These are phyloP conservation scores for Penicillium sp. DNA, from an alignment of 2,329 filamentous ascomycete species.

Conservation along the genomic window DNA sequence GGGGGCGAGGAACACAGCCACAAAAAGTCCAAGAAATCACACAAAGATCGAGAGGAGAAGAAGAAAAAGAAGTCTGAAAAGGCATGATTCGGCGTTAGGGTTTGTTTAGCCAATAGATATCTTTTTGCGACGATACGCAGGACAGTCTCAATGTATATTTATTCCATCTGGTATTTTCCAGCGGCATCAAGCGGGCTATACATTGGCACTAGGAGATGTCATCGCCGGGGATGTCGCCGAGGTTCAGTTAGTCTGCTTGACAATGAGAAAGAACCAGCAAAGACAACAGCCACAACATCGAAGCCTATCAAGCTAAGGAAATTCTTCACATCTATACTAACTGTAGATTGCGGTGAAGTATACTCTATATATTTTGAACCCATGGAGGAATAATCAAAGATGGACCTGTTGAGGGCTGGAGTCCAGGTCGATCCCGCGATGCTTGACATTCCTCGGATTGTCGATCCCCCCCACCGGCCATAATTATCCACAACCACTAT, in stretches of 20 bases:
- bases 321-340: slow-evolving; percentile 44
- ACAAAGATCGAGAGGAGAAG: slow-evolving; percentile 39
- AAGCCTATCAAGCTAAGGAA: slow-evolving; percentile 39
- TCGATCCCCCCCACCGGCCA: neutral
- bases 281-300: slow-evolving; percentile 42
- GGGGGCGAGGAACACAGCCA: slow-evolving; percentile 15
- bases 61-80: slow-evolving; percentile 38
- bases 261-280: slow-evolving; percentile 51
- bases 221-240: too few relatives aligned
- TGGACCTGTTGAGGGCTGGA: neutral
- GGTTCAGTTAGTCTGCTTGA: too few relatives aligned
- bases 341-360: slow-evolving; percentile 26
- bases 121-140: slow-evolving; percentile 17
- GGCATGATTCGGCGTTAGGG: slow-evolving; percentile 22
- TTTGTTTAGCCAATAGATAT: slow-evolving; percentile 16
- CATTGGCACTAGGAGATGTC: too few relatives aligned
- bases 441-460: neutral
- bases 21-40: slow-evolving; percentile 30
- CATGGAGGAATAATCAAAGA: too few relatives aligned
- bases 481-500: too few relatives aligned
- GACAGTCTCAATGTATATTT: slow-evolving; percentile 19
- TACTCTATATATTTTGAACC: too few relatives aligned
- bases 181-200: too few relatives aligned
- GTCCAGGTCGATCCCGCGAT: neutral
- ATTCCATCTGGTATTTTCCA: slow-evolving; percentile 1